A percentile compares a stretch with the other conserved stretches of the same genome.
Evolutionary conservation across 192 early-diverging fungal genomes (phyloP).

Genomic region (Backusella tarrabulga): DNA sequence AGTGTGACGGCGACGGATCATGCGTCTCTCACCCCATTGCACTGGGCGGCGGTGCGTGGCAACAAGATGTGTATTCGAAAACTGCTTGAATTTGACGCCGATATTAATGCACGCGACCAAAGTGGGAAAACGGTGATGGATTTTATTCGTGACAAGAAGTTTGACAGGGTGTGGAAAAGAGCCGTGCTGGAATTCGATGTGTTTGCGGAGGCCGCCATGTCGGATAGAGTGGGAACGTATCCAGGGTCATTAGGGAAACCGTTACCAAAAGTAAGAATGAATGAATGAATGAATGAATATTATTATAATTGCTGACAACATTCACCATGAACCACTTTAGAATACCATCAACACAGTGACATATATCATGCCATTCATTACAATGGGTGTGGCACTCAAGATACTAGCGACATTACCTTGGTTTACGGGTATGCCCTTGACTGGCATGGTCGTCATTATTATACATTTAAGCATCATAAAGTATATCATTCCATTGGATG

Average conservation of each 20-base stretch:
- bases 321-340: conserved; percentile 38
- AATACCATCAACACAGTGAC: conserved; percentile 61
- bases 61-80: conserved; percentile 54
- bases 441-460: conserved; percentile 44
- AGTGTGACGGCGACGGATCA: conserved; percentile 67
- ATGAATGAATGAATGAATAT: too few species aligned
- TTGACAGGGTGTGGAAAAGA: conserved; percentile 44
- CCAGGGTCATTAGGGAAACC: conserved; percentile 10
- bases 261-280: conserved; percentile 5
- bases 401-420: conserved; percentile 67
- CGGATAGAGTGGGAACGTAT: neutral
- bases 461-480: conserved; percentile 59
- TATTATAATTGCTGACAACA: too few species aligned
- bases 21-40: conserved; percentile 78
- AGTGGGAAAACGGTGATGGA: conserved; percentile 81
- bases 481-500: conserved; percentile 52
- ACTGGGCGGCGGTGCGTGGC: conserved; percentile 82
- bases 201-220: conserved; percentile 19
- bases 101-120: conserved; percentile 62
- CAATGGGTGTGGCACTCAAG: conserved; percentile 57
- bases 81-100: conserved; percentile 74
- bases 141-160: conserved; percentile 67
- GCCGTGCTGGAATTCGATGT: conserved; percentile 52
- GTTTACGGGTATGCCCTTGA: conserved; percentile 73
- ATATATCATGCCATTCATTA: conserved; percentile 67